Base-by-base conservation (phyloP, 2,329 filamentous ascomycete species). In the Rutstroemia sp. region DNA sequence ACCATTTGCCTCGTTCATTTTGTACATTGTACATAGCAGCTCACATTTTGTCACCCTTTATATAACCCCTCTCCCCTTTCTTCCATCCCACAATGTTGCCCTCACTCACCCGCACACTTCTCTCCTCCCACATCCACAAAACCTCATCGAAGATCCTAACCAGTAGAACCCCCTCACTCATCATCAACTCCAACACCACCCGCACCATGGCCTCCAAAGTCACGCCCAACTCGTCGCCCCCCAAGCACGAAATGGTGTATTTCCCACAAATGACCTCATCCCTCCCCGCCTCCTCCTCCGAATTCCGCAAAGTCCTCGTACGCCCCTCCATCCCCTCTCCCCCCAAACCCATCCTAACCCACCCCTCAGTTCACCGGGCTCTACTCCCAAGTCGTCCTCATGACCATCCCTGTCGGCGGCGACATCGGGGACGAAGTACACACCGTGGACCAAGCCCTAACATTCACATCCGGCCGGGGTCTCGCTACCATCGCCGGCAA, bases 351-450 rank as follows among this genome's bases (percentile, higher is more conserved):
- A 14, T 3, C 8, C 14, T 25, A 6, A 25, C 16, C 5, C 6
- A 12, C 12, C 30, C 38, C 38, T 16, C 25, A 50, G 53, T 82
- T 78, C 69, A 86, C 83, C 2, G 82, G 82, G 0, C 69, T 86
- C 6, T 85, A 84, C 67, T 77, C 75, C 10, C 83, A 86, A 67
- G 68, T 86, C 8, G 82, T 86, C 0, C 74, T 82, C 0, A 86
- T 86, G 82, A 82, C 81, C 45, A 75, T 86, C 0, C 83, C 82
- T 0, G 78, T 83, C 0, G 77, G 76, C 14, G 82, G 82, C 2
- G 82, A 86, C 30, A 86, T 86, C 62, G 81, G 83, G n/a, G 82
- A 86, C 52, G 82, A 86, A 70, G 82, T 83, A 58, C 82, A 86
- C 66, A 79, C 78, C 0, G 82, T 85, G 39, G 83, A 86, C 60